phyloP scores from a whole-genome alignment of 164 flowering plant genomes.

The Vitis riparia region DNA sequence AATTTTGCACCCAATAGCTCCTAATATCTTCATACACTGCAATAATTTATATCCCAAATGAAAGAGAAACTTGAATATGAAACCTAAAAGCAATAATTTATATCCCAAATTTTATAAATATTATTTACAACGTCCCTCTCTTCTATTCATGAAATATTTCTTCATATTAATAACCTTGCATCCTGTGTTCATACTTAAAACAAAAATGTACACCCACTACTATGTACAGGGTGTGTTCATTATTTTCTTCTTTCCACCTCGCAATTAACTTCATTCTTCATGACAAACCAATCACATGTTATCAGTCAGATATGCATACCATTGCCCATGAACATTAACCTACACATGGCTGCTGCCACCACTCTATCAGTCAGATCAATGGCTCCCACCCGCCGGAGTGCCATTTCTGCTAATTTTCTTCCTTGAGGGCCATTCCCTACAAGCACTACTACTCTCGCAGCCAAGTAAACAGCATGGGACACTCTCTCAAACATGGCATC shows the following conservation, averaged over 20 bases:
- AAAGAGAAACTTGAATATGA: too few relatives aligned
- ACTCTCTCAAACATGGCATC: conserved; percentile 69
- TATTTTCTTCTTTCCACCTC: neutral
- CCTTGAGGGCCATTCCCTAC: conserved; percentile 67
- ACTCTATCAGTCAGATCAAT: conserved; percentile 39
- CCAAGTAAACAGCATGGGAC: conserved; percentile 62
- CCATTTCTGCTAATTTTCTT: conserved; percentile 54
- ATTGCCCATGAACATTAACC: conserved; percentile 63
- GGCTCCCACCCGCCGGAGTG: conserved; percentile 76
- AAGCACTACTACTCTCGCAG: conserved; percentile 66
- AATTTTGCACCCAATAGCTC: too few relatives aligned
- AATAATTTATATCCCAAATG: too few relatives aligned
- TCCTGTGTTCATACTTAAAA: too few relatives aligned
- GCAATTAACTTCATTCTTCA: neutral
- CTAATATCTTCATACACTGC: too few relatives aligned
- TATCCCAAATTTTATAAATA: too few relatives aligned
- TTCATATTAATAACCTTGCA: too few relatives aligned
- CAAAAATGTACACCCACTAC: neutral
- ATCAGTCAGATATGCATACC: conserved; percentile 56
- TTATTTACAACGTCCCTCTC: too few relatives aligned
- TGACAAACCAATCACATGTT: conserved; percentile 15
- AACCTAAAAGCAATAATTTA: too few relatives aligned
- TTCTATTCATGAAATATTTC: too few relatives aligned
- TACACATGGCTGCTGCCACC: conserved; percentile 53
- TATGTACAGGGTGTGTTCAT: conserved; percentile 13